phyloP scores from a whole-genome alignment of 768 basidiomycete species.

The Termitomyces sp. region DNA sequence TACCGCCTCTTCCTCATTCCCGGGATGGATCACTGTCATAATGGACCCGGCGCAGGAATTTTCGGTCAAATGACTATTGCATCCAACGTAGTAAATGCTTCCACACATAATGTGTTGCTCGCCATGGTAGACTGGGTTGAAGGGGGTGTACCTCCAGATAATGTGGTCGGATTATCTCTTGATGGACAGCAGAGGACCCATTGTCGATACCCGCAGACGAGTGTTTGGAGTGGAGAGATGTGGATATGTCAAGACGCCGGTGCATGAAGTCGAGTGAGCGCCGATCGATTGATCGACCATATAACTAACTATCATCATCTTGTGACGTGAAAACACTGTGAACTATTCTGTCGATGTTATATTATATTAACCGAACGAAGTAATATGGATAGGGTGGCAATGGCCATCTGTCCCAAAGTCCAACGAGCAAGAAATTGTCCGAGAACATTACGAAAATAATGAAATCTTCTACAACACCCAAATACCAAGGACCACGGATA shows the following conservation, averaged over 20 bases:
- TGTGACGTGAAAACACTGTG: not conserved
- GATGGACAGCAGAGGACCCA: conserved; percentile 1
- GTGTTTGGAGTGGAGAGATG: conserved; percentile 3
- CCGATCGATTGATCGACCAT: too few species aligned
- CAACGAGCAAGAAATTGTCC: not conserved
- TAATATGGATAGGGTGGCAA: not conserved
- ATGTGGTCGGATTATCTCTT: not conserved
- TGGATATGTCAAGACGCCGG: not conserved
- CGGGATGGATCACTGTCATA: conserved; percentile 1
- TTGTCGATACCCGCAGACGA: conserved; percentile 6
- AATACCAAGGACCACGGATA: not conserved
- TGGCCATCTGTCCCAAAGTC: not conserved
- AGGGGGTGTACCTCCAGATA: not conserved
- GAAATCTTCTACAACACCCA: not conserved
- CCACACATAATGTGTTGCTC: conserved; percentile 4
- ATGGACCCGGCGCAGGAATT: not conserved
- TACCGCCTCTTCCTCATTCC: conserved; percentile 13
- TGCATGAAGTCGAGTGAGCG: too few species aligned
- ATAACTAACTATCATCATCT: not conserved
- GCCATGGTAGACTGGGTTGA: conserved; percentile 10
- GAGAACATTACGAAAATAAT: not conserved
- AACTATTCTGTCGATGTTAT: not conserved
- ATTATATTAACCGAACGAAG: not conserved
- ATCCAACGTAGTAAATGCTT: not conserved
- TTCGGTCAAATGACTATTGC: conserved; percentile 1